Percentiles rank a stretch among this genome's conserved stretches.
Evolutionary conservation across 768 basidiomycete genomes (phyloP).

Genomic region (Megacollybia marginata): DNA sequence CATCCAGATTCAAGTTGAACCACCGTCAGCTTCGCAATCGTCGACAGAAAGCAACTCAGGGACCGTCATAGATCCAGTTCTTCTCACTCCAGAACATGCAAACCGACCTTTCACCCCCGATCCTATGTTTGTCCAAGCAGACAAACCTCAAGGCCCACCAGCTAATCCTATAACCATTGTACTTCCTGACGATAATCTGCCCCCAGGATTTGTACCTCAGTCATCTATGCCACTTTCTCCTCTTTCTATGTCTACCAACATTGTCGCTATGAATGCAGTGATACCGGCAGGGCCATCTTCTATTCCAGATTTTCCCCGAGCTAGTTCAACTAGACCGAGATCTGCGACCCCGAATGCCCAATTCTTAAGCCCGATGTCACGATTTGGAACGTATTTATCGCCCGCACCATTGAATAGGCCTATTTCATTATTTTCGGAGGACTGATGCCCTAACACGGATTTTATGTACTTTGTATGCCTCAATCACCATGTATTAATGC

Average conservation of each 20-base stretch:
- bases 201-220: slow-evolving; percentile 29
- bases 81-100: slow-evolving; percentile 37
- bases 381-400: not conserved
- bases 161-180: slow-evolving; percentile 12
- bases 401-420: not conserved
- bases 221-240: not conserved
- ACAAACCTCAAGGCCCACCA: not conserved
- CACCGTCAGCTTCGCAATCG: slow-evolving; percentile 33
- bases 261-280: not conserved
- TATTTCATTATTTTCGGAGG: slow-evolving; percentile 1
- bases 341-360: not conserved
- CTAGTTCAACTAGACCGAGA: not conserved
- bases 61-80: slow-evolving; percentile 26
- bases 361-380: not conserved
- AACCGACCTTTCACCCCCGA: not conserved
- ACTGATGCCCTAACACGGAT: not conserved
- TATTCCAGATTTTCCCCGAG: not conserved
- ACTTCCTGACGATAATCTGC: slow-evolving; percentile 24
- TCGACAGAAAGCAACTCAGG: slow-evolving; percentile 22
- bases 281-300: not conserved
- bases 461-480: not conserved
- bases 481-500: too few species aligned
- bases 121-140: not conserved
- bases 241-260: not conserved
- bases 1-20: slow-evolving; percentile 21